phyloP scores from a whole-genome alignment of 2,329 filamentous ascomycete genomes.

The Beauveria varroae region DNA sequence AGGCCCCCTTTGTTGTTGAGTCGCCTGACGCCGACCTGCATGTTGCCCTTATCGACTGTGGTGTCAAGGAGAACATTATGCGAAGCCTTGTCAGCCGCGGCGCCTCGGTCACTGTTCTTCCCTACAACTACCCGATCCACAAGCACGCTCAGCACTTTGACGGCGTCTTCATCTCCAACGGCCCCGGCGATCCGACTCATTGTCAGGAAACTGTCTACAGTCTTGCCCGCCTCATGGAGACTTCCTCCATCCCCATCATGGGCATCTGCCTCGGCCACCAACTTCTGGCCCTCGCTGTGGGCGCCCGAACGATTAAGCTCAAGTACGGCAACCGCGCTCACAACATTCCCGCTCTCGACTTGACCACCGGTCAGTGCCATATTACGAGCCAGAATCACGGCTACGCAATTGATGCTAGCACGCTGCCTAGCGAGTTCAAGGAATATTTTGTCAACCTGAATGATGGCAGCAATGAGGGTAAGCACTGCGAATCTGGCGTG shows the following conservation, averaged over 20 bases:
- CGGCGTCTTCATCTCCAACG: slow-evolving; percentile 98
- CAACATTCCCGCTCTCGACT: slow-evolving; percentile 92
- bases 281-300: slow-evolving; percentile 81
- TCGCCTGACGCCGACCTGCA: slow-evolving; percentile 78
- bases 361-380: slow-evolving; percentile 95
- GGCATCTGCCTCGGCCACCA: slow-evolving; percentile 98
- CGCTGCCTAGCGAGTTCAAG: slow-evolving; percentile 80
- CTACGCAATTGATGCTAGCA: slow-evolving; percentile 84
- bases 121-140: slow-evolving; percentile 95
- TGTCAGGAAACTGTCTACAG: slow-evolving; percentile 93
- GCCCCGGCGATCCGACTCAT: slow-evolving; percentile 94
- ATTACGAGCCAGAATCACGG: slow-evolving; percentile 99
- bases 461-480: slow-evolving; percentile 90
- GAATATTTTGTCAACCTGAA: slow-evolving; percentile 99
- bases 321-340: slow-evolving; percentile 99
- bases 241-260: slow-evolving; percentile 86
- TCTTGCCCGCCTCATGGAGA: slow-evolving; percentile 82
- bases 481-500: slow-evolving; percentile 10
- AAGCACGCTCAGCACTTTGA: slow-evolving; percentile 98
- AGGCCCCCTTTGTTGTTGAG: slow-evolving; percentile 92
- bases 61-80: slow-evolving; percentile 99
- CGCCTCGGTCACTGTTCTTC: slow-evolving; percentile 88
- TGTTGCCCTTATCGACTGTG: slow-evolving; percentile 92
- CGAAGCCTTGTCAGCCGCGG: slow-evolving; percentile 88
- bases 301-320: slow-evolving; percentile 88